Evolutionary conservation across 768 basidiomycete species (phyloP), one percentile per base, ranked within the genome.

Genomic region (Leucocoprinus sp.): DNA sequence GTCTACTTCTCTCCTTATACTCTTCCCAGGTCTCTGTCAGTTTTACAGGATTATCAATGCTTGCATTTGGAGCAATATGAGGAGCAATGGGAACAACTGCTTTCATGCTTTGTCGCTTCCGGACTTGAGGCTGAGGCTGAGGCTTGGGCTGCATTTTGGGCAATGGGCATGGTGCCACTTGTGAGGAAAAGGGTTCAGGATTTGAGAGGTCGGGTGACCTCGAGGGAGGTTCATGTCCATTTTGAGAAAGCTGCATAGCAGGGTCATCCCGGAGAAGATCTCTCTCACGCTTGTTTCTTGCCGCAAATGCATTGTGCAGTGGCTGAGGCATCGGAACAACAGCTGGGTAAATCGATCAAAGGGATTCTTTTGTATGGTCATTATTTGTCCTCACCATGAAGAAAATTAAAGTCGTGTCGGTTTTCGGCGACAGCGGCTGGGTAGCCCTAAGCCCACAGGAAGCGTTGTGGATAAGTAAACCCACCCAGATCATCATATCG

Each of bases 401-500:
- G 73, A 52, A 85, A 84, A 70, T 74, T 75, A 52, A 84, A 82
- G 54, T 84, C 80, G 57, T 78, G 76, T 51, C 78, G 78, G 54
- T 76, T 75, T 43, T 72, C 68, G 2, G 75, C 73, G 5, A 80
- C 74, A 28, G 66, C 65, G 26, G 82, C 84, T 86, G 45, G 22
- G 24, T 11, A 54, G 27, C 19, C 46, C 43, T 39, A 48, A 53
- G 37, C 45, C 50, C 43, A 45, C 19, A 19, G 21, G 22, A 26
- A 28, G 22, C 36, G 17, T 28, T 45, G 24, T 29, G 34, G 35
- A 29, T 48, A 18, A 9, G 24, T 29, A 41, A 38, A 63, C 78
- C 46, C 51, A 91, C 89, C 82, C 71, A 91, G 75, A 59, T 93
- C 87, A 31, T 71, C 68, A 52, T 90, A 87, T 43, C 75, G 72